Evolutionary conservation across 2,329 filamentous ascomycete species (phyloP), one percentile per base, ranked within the genome.

Genomic region (Paracamarosporium sp.): DNA sequence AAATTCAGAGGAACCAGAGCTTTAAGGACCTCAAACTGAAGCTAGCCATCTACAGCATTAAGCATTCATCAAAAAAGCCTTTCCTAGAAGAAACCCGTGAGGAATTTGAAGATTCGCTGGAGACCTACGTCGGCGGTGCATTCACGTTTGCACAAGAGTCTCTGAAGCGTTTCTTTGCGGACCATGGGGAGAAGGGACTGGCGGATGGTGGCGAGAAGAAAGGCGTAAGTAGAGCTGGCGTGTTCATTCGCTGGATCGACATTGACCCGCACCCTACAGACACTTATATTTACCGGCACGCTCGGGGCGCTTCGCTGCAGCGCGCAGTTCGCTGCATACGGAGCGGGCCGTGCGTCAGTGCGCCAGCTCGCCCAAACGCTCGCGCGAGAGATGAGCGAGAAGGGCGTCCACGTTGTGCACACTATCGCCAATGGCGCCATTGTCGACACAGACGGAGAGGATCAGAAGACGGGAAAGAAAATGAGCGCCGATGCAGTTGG

Each of bases 401-500:
- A 80, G 58, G 84, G 85, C 1, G 71, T 87, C 0, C 84, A 87
- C 68, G 83, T 86, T 3, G 83, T 83, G n/a, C 85, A 88, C 71
- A 79, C 84, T 2, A 84, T 87, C 58, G 83, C 82, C 0, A 87
- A 87, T 65, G 84, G 83, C 0, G 73, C 70, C 0, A 86, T 87
- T 53, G 76, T 73, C 28, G 84, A 86, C 65, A 81, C 81, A 53
- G 74, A 83, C 27, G 79, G 78, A 1, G 79, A 83, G 53, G 80
- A 81, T 27, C 78, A 79, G 40, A 74, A 75, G 63, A 77, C 65
- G 0, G 84, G 84, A 3, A 85, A 84, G 77, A 83, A 81, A 56
- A 87, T 87, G 76, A 82, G 82, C 50, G 83, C 83, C 0, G 83
- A 87, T 68, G 83, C 82, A 25, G 83, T 87, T 4, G 84, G 85